Percentiles rank a stretch among this genome's conserved stretches.
These are phyloP conservation scores for Cladosporium colombiae DNA, from an alignment of 2,329 filamentous ascomycete genomes.

Conservation along the genomic window DNA sequence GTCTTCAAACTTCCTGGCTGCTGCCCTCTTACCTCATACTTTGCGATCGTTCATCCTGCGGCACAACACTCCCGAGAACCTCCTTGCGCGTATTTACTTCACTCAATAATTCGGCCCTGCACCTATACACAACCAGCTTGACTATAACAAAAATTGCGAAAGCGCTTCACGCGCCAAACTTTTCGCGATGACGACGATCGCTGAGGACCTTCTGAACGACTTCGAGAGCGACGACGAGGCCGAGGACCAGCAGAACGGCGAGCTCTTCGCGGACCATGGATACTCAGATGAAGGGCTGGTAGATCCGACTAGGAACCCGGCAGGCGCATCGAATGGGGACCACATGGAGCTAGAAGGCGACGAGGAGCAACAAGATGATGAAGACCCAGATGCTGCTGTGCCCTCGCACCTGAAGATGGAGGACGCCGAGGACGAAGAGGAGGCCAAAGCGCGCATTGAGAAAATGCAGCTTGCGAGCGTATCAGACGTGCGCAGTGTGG, in stretches of 20 bases:
- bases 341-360: constrained; percentile 44
- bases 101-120: neutral
- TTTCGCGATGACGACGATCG: constrained; percentile 76
- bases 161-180: constrained; percentile 7
- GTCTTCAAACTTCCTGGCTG: constrained; percentile 8
- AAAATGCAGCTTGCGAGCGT: constrained; percentile 75
- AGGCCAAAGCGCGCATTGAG: constrained; percentile 75
- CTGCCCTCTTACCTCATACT: constrained; percentile 17
- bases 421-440: constrained; percentile 63
- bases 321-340: constrained; percentile 13
- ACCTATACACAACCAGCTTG: neutral
- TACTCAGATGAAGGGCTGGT: constrained; percentile 16
- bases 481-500: constrained; percentile 77
- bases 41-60: neutral
- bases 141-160: neutral
- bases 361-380: constrained; percentile 62
- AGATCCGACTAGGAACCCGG: constrained; percentile 34
- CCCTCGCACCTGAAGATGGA: constrained; percentile 44
- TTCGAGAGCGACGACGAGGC: constrained; percentile 82
- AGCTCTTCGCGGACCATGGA: constrained; percentile 50
- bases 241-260: constrained; percentile 44
- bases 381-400: constrained; percentile 54
- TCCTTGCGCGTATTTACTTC: neutral
- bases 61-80: neutral
- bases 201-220: constrained; percentile 88